Evolutionary conservation across 2,329 filamentous ascomycete genomes (phyloP).

Genomic region (Fusarium poae): DNA sequence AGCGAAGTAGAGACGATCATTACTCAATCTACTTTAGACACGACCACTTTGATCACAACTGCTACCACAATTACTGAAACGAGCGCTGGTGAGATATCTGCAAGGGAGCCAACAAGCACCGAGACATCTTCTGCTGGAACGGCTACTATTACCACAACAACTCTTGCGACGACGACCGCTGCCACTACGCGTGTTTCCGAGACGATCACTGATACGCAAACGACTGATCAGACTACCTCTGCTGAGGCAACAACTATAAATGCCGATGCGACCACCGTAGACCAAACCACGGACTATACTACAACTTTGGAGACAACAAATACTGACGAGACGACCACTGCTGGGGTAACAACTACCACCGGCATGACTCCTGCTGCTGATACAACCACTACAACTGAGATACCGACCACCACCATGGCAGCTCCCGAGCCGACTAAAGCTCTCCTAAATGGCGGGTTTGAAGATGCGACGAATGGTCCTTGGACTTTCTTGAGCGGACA

Average conservation of each 20-base stretch:
- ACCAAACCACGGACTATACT: not conserved
- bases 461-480: not conserved
- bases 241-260: too few species aligned
- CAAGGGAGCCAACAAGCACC: not conserved
- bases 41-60: not conserved
- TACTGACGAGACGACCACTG: too few species aligned
- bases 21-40: not conserved
- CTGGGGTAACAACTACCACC: too few species aligned
- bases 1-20: not conserved
- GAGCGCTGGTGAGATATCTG: not conserved
- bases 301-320: not conserved
- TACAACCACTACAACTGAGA: not conserved
- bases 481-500: not conserved
- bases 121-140: not conserved
- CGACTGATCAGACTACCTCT: not conserved
- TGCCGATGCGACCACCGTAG: too few species aligned
- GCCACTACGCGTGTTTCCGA: too few species aligned
- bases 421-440: not conserved
- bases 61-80: not conserved
- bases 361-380: too few species aligned
- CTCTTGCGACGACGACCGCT: too few species aligned
- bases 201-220: too few species aligned
- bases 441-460: not conserved
- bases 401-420: not conserved
- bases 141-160: not conserved